Evolutionary conservation across 208 protist genomes (phyloP).

Genomic region (Leishmania braziliensis): DNA sequence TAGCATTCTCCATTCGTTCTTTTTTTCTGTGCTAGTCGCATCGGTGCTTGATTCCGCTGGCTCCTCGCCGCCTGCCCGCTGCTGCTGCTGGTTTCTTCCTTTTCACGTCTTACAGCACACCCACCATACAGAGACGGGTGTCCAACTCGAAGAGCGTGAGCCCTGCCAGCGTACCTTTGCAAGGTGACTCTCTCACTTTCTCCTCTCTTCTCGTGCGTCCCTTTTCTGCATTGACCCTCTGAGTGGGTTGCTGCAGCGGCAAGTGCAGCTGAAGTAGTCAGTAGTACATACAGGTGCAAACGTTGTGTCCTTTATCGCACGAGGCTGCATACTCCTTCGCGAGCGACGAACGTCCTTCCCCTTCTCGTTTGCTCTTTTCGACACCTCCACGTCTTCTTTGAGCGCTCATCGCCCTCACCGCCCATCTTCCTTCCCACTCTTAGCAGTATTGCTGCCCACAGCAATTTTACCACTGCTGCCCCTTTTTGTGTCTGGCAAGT

Average conservation of each 20-base stretch:
- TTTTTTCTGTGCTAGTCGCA: background rate
- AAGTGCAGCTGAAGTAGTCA: background rate
- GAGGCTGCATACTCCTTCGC: background rate
- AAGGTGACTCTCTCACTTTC: background rate
- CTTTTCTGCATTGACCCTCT: background rate
- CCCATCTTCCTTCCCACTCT: background rate
- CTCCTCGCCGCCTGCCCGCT: background rate
- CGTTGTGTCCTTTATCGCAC: background rate
- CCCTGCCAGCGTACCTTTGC: background rate
- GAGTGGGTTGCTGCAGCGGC: background rate
- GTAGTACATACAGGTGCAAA: background rate
- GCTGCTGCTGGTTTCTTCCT: background rate
- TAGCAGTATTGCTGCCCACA: background rate
- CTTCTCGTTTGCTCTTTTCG: background rate
- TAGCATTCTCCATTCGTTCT: background rate
- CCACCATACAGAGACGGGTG: background rate
- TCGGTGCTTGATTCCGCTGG: background rate
- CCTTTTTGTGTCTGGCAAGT: background rate
- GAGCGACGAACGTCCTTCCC: background rate
- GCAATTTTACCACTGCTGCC: background rate
- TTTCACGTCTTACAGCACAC: constrained; percentile 6
- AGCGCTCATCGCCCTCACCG: background rate
- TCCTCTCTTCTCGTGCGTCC: background rate
- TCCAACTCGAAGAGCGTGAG: background rate
- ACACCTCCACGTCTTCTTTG: background rate